Evolutionary conservation across 139 green algal species (phyloP).

Genomic region (Pseudopediastrum boryanum): DNA sequence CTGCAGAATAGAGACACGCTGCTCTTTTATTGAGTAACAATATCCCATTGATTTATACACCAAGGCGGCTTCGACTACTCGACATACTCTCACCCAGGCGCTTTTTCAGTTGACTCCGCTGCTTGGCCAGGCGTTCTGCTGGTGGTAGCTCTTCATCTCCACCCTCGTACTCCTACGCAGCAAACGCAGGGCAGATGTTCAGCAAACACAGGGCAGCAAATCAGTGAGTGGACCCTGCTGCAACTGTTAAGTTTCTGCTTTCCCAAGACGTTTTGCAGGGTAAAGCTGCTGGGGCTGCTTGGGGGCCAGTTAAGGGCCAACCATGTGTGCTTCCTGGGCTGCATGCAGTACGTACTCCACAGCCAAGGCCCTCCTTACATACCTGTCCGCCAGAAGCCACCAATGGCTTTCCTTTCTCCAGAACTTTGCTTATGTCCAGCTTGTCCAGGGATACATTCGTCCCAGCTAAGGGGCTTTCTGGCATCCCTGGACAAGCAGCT

Average conservation of each 20-base stretch:
- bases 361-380: no score
- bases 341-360: no score
- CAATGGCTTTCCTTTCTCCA: conserved; percentile 76
- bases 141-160: conserved; percentile 26
- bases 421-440: conserved; percentile 73
- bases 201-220: not conserved
- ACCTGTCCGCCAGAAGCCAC: conserved; percentile 84
- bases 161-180: conserved; percentile 71
- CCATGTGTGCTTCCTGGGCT: no score
- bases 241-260: no score
- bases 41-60: not conserved
- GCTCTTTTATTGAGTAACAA: not conserved
- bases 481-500: not conserved
- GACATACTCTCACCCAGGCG: conserved; percentile 57
- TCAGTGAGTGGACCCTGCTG: not conserved
- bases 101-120: conserved; percentile 71
- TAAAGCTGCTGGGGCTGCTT: no score
- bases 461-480: not conserved
- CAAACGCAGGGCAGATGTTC: not conserved
- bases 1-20: not conserved
- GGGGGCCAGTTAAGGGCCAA: no score
- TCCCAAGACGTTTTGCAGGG: no score
- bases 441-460: conserved; percentile 40
- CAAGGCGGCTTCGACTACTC: not conserved
- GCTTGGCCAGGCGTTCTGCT: conserved; percentile 65